Evolutionary conservation across 176 grass and related monocot genomes (phyloP).

Genomic region (Canna indica): DNA sequence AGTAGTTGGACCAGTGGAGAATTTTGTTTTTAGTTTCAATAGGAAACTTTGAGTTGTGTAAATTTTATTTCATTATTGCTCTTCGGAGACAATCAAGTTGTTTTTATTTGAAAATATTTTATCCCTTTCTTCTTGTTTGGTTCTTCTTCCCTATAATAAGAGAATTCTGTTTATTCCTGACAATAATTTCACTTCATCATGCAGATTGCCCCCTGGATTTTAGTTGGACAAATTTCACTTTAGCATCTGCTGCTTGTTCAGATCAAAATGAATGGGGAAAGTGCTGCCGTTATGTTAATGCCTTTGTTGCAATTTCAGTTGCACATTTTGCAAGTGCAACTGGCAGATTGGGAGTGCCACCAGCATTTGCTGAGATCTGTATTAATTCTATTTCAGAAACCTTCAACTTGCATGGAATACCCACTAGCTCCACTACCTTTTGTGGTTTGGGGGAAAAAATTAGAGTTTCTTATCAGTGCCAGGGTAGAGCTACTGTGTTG

Average conservation of each 20-base stretch:
- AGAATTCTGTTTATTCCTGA: no score
- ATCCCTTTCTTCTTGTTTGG: no score
- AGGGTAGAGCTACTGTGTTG: constrained; percentile 58
- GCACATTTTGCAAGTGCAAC: constrained; percentile 68
- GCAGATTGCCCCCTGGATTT: constrained; percentile 82
- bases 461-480: constrained; percentile 80
- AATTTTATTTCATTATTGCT: no score
- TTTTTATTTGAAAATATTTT: no score
- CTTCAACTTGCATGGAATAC: constrained; percentile 60
- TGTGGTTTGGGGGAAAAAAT: constrained; percentile 88
- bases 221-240: constrained; percentile 85
- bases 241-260: constrained; percentile 45
- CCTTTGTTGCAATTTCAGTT: constrained; percentile 74
- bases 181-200: neutral
- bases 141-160: no score
- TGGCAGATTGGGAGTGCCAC: constrained; percentile 65
- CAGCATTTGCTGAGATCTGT: constrained; percentile 71
- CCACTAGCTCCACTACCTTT: constrained; percentile 35
- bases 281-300: constrained; percentile 95
- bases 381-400: constrained; percentile 45
- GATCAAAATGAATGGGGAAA: constrained; percentile 45
- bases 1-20: no score
- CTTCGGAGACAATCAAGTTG: no score
- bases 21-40: no score
- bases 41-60: no score